These are phyloP conservation scores for Aspergillus floridensis DNA, from an alignment of 2,329 filamentous ascomycete genomes.

Conservation along the genomic window DNA sequence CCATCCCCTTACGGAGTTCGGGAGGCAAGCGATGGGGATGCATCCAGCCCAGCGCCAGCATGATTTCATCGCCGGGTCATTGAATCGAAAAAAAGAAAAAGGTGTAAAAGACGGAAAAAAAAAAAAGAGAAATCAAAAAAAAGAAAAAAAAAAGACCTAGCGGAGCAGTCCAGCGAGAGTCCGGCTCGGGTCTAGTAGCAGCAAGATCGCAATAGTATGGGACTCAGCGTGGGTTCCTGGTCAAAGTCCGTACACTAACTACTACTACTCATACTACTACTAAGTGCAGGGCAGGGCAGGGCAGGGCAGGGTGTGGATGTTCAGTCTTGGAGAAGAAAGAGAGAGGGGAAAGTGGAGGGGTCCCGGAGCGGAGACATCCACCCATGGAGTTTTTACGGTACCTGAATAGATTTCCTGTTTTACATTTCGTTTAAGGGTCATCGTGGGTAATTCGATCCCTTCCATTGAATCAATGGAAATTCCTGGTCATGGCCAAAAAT, in stretches of 20 bases:
- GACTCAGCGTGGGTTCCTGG: not conserved
- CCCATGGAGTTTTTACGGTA: not conserved
- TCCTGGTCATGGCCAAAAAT: not conserved
- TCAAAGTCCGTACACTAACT: too few species aligned
- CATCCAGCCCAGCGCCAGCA: not conserved
- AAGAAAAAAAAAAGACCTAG: not conserved
- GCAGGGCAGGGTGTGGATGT: not conserved
- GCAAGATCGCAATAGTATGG: not conserved
- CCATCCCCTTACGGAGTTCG: not conserved
- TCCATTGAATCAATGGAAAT: not conserved
- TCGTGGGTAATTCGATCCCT: not conserved
- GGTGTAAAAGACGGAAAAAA: too few species aligned
- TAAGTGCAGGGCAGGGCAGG: not conserved
- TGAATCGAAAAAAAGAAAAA: not conserved
- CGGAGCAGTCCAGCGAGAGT: not conserved
- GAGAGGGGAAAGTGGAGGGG: not conserved
- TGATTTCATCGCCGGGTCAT: not conserved
- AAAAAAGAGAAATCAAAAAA: too few species aligned
- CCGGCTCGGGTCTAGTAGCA: not conserved
- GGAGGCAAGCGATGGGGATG: not conserved
- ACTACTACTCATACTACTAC: not conserved
- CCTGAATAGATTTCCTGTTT: not conserved
- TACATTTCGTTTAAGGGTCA: not conserved
- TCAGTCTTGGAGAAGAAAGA: not conserved
- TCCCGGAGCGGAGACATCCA: not conserved